Conservation (phyloP, 2,329 filamentous ascomycete genomes). For the Fusarium sp. region DNA sequence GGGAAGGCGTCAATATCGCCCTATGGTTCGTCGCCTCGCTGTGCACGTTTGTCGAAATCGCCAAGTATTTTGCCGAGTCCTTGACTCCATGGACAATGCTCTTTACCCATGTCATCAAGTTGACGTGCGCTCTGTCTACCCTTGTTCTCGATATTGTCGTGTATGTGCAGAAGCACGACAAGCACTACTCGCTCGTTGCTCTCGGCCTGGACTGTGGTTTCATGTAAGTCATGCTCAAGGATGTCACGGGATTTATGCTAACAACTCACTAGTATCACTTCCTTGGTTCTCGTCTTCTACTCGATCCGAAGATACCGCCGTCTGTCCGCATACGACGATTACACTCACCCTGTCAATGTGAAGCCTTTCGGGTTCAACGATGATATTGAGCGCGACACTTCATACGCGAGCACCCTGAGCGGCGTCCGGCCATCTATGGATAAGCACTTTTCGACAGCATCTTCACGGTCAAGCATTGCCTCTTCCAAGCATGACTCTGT, state of each 20-base stretch:
- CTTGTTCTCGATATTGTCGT: conserved; percentile 64
- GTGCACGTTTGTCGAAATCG: conserved; percentile 61
- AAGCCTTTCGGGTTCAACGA: conserved; percentile 61
- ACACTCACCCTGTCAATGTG: conserved; percentile 61
- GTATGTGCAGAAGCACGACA: conserved; percentile 58
- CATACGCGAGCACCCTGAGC: conserved; percentile 38
- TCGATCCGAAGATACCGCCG: conserved; percentile 60
- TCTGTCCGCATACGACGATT: conserved; percentile 61
- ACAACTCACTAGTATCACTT: conserved; percentile 45
- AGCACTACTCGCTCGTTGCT: conserved; percentile 60
- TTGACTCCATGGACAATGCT: conserved; percentile 67
- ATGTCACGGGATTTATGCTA: not conserved
- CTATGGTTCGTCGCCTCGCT: conserved; percentile 60
- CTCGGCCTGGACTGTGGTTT: conserved; percentile 61
- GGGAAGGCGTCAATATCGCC: conserved; percentile 65
- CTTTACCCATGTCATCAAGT: conserved; percentile 63
- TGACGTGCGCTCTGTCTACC: conserved; percentile 59
- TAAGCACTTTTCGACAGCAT: conserved; percentile 41
- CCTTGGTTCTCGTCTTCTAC: conserved; percentile 59
- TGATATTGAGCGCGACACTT: conserved; percentile 43
- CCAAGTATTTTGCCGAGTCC: conserved; percentile 59
- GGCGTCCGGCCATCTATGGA: conserved; percentile 39
- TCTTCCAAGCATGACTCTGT: conserved; percentile 41
- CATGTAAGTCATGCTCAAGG: conserved; percentile 55
- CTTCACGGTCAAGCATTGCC: conserved; percentile 47